A percentile compares a stretch with the other conserved stretches of the same genome.
These are phyloP conservation scores for Pezicula radicicola DNA, from an alignment of 2,329 filamentous ascomycete genomes.

Conservation along the genomic window DNA sequence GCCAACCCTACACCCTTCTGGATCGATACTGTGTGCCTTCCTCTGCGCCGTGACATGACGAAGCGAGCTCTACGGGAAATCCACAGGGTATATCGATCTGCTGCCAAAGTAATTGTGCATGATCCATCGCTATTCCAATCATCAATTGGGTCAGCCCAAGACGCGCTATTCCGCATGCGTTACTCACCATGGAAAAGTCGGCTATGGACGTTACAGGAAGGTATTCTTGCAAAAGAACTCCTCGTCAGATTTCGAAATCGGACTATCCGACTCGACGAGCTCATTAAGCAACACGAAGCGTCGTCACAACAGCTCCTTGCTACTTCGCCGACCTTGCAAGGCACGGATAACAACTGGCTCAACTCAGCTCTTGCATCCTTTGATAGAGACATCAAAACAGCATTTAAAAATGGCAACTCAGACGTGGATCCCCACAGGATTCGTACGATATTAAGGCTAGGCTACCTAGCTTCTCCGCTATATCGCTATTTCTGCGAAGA, in stretches of 20 bases:
- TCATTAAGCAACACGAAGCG: not conserved
- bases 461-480: not conserved
- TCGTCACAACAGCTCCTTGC: not conserved
- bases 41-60: not conserved
- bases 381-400: not conserved
- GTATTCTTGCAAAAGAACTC: conserved; percentile 2
- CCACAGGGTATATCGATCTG: not conserved
- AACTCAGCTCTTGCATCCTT: not conserved
- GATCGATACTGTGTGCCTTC: not conserved
- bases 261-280: not conserved
- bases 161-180: not conserved
- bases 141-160: not conserved
- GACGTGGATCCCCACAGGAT: not conserved
- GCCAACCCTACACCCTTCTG: not conserved
- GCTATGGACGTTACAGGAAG: conserved; percentile 10
- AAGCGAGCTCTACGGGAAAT: not conserved
- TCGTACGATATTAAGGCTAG: not conserved
- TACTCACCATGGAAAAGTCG: not conserved
- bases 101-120: not conserved
- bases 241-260: not conserved
- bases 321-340: not conserved
- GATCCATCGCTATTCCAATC: not conserved
- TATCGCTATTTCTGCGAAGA: not conserved
- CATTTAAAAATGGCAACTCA: not conserved
- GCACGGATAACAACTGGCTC: not conserved